Evolutionary conservation across 2,329 filamentous ascomycete genomes (phyloP).

Genomic region (Aspergillus aculeatinus): DNA sequence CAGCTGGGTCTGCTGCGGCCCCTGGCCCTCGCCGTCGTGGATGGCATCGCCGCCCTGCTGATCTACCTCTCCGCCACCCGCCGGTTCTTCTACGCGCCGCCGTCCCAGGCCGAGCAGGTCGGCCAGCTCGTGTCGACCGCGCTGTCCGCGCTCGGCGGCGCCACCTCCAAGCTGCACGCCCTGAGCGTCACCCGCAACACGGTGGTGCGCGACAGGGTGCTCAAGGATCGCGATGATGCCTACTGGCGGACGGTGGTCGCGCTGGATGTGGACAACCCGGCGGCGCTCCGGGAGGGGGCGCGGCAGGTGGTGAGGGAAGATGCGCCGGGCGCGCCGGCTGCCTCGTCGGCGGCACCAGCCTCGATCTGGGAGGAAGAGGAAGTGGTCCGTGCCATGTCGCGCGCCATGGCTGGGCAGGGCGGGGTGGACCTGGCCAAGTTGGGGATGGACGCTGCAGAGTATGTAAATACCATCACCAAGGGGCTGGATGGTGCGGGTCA

Average conservation of each 20-base stretch:
- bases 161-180: slow-evolving; percentile 68
- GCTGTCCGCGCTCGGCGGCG: slow-evolving; percentile 57
- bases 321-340: slow-evolving; percentile 64
- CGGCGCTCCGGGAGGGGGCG: background rate
- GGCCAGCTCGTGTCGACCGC: slow-evolving; percentile 51
- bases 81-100: slow-evolving; percentile 67
- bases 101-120: slow-evolving; percentile 64
- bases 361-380: slow-evolving; percentile 69
- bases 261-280: slow-evolving; percentile 46
- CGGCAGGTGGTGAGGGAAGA: slow-evolving; percentile 48
- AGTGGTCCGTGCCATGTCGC: slow-evolving; percentile 63
- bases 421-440: slow-evolving; percentile 43
- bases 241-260: slow-evolving; percentile 66
- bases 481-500: slow-evolving; percentile 32
- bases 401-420: slow-evolving; percentile 69
- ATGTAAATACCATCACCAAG: slow-evolving; percentile 45
- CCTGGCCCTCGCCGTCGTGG: slow-evolving; percentile 62
- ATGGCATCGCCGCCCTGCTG: slow-evolving; percentile 62
- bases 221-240: slow-evolving; percentile 64
- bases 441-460: slow-evolving; percentile 44
- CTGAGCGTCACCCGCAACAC: slow-evolving; percentile 78
- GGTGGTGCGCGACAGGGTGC: slow-evolving; percentile 67
- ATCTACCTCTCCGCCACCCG: slow-evolving; percentile 79
- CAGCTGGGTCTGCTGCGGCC: slow-evolving; percentile 60
- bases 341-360: slow-evolving; percentile 29